Conservation (phyloP, 441 rosid genomes). For the Dalechampia spathulata region DNA sequence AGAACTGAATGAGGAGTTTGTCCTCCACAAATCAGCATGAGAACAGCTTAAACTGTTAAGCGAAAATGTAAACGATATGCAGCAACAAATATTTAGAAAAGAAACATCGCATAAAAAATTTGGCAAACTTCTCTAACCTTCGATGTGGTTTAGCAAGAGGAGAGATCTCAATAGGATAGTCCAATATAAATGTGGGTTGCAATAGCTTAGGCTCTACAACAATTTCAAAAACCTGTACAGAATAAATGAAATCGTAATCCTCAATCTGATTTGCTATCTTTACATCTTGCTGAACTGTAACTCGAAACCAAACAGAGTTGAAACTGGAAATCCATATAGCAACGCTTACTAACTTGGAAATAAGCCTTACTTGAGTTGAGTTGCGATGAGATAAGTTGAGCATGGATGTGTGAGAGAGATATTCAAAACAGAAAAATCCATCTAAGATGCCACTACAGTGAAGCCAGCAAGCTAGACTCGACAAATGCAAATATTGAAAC, state of each 20-base stretch:
- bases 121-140: constrained; percentile 34
- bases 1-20: too few relatives aligned
- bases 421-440: too few relatives aligned
- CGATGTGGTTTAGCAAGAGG: constrained; percentile 94
- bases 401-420: not conserved
- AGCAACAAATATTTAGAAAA: not conserved
- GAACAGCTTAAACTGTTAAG: not conserved
- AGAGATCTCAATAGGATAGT: constrained; percentile 93
- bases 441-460: too few relatives aligned
- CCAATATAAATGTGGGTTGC: constrained; percentile 94
- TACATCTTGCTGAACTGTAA: too few relatives aligned
- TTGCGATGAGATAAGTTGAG: too few relatives aligned
- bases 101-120: not conserved
- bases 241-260: constrained; percentile 5
- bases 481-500: not conserved
- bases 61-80: not conserved
- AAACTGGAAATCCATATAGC: too few relatives aligned
- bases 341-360: too few relatives aligned
- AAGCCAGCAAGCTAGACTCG: too few relatives aligned
- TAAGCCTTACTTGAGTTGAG: too few relatives aligned
- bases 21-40: too few relatives aligned
- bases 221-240: constrained; percentile 74
- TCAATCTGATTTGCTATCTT: too few relatives aligned
- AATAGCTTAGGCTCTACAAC: constrained; percentile 81
- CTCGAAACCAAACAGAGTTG: too few relatives aligned